Evolutionary conservation across 1,284 basidiomycete genomes (phyloP).

Genomic region (Trametes pubescens): DNA sequence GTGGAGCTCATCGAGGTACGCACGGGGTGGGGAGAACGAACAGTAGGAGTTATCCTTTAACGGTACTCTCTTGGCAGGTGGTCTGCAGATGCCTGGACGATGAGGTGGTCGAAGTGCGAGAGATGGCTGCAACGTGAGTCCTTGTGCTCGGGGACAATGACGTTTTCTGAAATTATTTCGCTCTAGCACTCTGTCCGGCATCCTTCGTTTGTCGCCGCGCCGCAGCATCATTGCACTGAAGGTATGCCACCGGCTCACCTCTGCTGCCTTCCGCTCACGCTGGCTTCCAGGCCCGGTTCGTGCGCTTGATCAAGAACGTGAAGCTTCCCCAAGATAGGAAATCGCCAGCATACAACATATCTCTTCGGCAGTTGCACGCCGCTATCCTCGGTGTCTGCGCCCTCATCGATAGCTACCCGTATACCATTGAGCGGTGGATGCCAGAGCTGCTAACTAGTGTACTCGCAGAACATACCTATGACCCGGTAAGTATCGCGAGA

Average conservation of each 20-base stretch:
- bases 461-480: slow-evolving; percentile 83
- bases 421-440: slow-evolving; percentile 89
- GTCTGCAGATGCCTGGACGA: slow-evolving; percentile 77
- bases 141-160: not conserved
- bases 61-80: slow-evolving; percentile 49
- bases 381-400: slow-evolving; percentile 84
- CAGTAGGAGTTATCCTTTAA: too few relatives aligned
- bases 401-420: slow-evolving; percentile 83
- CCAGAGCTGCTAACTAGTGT: slow-evolving; percentile 75
- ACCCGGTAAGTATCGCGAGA: slow-evolving; percentile 57
- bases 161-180: slow-evolving; percentile 10
- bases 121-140: slow-evolving; percentile 77
- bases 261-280: slow-evolving; percentile 2
- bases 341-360: slow-evolving; percentile 65
- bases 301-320: slow-evolving; percentile 66
- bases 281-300: slow-evolving; percentile 65
- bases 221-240: slow-evolving; percentile 76
- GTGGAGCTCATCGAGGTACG: slow-evolving; percentile 72
- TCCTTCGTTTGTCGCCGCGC: slow-evolving; percentile 82
- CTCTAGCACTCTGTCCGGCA: slow-evolving; percentile 76
- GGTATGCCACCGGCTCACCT: slow-evolving; percentile 42
- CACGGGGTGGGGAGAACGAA: not conserved
- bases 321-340: slow-evolving; percentile 62
- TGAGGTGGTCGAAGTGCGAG: slow-evolving; percentile 77
- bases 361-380: slow-evolving; percentile 77